Conservation (phyloP, 1,284 basidiomycete species). For the Tranzscheliella williamsii region DNA sequence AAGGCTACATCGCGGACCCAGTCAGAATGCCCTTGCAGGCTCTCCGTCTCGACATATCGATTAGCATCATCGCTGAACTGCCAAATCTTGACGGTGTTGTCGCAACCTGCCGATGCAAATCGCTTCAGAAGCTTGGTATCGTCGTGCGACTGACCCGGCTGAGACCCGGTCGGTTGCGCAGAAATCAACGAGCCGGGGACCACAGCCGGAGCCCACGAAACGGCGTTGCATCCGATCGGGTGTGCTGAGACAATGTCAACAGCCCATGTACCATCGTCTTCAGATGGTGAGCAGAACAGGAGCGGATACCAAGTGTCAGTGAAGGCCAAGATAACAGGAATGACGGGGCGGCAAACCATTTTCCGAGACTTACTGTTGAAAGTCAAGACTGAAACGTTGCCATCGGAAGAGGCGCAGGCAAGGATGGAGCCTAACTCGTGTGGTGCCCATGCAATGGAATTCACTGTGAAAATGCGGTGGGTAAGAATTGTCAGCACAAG, state of each 20-base stretch:
- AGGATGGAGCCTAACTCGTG: slow-evolving; percentile 95
- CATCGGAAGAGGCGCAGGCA: slow-evolving; percentile 96
- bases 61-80: slow-evolving; percentile 66
- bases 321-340: too few species aligned
- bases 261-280: slow-evolving; percentile 94
- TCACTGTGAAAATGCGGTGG: slow-evolving; percentile 67
- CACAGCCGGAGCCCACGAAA: slow-evolving; percentile 95
- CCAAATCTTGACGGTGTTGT: slow-evolving; percentile 96
- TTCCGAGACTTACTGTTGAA: slow-evolving; percentile 86
- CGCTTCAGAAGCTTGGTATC: slow-evolving; percentile 43
- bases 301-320: too few species aligned
- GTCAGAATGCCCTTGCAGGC: slow-evolving; percentile 71
- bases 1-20: slow-evolving; percentile 98
- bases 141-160: slow-evolving; percentile 57
- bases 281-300: too few species aligned
- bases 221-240: slow-evolving; percentile 92
- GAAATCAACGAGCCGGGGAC: slow-evolving; percentile 72
- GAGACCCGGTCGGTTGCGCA: slow-evolving; percentile 27
- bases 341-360: too few species aligned
- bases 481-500: not conserved
- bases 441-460: slow-evolving; percentile 97
- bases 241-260: slow-evolving; percentile 94
- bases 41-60: slow-evolving; percentile 52
- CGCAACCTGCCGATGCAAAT: slow-evolving; percentile 93
- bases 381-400: slow-evolving; percentile 91